Evolutionary conservation across 495 filamentous ascomycete species (phyloP), one percentile per base, ranked within the genome.

Genomic region (Podospora conica): DNA sequence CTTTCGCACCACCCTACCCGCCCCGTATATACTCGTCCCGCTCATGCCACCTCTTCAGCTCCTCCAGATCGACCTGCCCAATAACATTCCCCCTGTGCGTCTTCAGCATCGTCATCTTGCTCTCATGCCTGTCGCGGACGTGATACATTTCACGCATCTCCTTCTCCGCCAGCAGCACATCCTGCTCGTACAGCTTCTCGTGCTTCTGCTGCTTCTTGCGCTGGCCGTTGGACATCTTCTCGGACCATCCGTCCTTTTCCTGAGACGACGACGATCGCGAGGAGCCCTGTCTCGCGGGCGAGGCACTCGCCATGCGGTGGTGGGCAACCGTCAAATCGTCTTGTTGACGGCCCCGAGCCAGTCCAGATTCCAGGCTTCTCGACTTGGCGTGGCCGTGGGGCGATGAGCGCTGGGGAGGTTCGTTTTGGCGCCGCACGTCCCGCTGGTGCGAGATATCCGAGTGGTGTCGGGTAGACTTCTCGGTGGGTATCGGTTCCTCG

Each of bases 41-140:
- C 59, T 66, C 25, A 55, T 69, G 67, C 70, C 72, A 74, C 57
- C 69, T 63, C 65, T 65, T 70, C 60, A 75, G 18, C 61, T 75
- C 71, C 20, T 69, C 63, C 66, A 73, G 53, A 24, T 73, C 66
- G 1, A 71, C 71, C 54, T 70, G 64, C 11, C 73, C 73, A 61
- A 72, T 73, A 9, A 75, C 60, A 48, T 73, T 66, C 9, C 73
- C 73, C 57, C 71, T 66, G 21, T 67, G 58, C 20, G 69, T 70
- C 60, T 60, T 63, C 53, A 73, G 18, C 57, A 66, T 68, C 8
- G 71, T 72, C 73, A 73, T 73, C 20, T 66, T 61, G 65, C 67
- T 55, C 24, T 65, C 63, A 12, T 69, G 63, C 31, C 53, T 61
- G 58, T 61, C 66, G 11, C 28, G 60, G 2, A 58, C 29, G 10